Evolutionary conservation across 108 stramenopile species (phyloP).

Genomic region (Skeletonema marinoi): DNA sequence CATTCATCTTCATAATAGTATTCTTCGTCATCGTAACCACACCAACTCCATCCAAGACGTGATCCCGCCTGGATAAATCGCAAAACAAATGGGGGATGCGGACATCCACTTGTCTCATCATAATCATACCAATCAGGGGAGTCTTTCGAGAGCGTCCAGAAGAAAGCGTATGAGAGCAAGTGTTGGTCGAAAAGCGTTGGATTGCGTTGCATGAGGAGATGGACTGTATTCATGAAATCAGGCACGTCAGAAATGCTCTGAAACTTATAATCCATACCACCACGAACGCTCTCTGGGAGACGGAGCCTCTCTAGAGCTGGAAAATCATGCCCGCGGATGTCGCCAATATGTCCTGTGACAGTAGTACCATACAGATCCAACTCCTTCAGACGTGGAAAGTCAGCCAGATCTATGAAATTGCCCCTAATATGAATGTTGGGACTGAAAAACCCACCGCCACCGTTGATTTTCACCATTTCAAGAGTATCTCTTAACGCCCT

Average conservation of each 20-base stretch:
- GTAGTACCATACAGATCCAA: background rate
- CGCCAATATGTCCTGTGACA: background rate
- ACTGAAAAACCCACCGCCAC: too few relatives aligned
- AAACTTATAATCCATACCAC: background rate
- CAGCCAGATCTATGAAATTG: conserved; percentile 8
- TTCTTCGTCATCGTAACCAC: too few relatives aligned
- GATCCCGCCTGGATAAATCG: background rate
- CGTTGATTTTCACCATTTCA: background rate
- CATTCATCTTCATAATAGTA: too few relatives aligned
- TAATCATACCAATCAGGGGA: background rate
- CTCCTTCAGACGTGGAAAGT: conserved; percentile 2
- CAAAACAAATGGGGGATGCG: too few relatives aligned
- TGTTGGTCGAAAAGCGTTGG: too few relatives aligned
- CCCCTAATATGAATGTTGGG: background rate
- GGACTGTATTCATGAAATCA: background rate
- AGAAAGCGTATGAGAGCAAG: too few relatives aligned
- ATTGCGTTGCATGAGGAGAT: background rate
- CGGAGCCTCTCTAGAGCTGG: background rate
- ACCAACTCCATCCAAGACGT: background rate
- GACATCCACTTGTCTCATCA: too few relatives aligned
- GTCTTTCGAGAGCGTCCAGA: background rate
- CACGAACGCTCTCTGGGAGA: background rate
- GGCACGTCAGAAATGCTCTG: background rate
- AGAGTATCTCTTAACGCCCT: background rate
- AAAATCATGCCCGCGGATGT: background rate